Evolutionary conservation across 768 basidiomycete species (phyloP), one percentile per base, ranked within the genome.

Genomic region (Nevesoporus exiguus): DNA sequence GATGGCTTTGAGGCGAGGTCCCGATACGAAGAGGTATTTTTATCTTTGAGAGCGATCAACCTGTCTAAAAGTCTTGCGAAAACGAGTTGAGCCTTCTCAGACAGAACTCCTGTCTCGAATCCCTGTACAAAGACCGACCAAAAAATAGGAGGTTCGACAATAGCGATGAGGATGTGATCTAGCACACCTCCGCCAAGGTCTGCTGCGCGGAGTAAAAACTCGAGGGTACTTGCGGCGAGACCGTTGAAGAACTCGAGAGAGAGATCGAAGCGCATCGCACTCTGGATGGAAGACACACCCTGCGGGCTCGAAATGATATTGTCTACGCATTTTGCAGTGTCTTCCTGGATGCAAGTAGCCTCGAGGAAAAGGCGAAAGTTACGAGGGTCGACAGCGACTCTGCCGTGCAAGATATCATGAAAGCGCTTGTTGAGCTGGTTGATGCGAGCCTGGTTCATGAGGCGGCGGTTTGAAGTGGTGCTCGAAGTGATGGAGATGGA

Each of bases 111-210:
- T 0, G 54, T 54, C 45, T 71, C 59, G 33, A 77, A 80, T 10
- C 66, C 75, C 17, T 55, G 47, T 0, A 57, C 49, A 50, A 78
- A 76, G 1, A 63, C 52, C 11, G 54, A 56, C 80, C 80, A 84
- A 57, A 83, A 83, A 15, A 81, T 71, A 0, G 80, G 74, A 3
- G 82, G 83, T 0, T 83, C 74, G 7, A 77, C 75, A 9, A 84
- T 76, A 2, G 62, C 57, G 37, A 65, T 17, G 24, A 85, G 51
- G n/a, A 83, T 61, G 27, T 68, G 62, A n/a, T 72, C 60, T 1
- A 85, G 56, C 33, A 76, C 72, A 4, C 67, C 58, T 2, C 84
- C 84, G 8, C 72, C 74, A 49, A 83, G 69, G 42, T 61, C 57
- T 39, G 63, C 63, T 3, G 82, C 61, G 3, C 63, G 71, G 29